These are phyloP conservation scores for Chaetomium olivaceum DNA, from an alignment of 2,329 filamentous ascomycete species.

Conservation along the genomic window DNA sequence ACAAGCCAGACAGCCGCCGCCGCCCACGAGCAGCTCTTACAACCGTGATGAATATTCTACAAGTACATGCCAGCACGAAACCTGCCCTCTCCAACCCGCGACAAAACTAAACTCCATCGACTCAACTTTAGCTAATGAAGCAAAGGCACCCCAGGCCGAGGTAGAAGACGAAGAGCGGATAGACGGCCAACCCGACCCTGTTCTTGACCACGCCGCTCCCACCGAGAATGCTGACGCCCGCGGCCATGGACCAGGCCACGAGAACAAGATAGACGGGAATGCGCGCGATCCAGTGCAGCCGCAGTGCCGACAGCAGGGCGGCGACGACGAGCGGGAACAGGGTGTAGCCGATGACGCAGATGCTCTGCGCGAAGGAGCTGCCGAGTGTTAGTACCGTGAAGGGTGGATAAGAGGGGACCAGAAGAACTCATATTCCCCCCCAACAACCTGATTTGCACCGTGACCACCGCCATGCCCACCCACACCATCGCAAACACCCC, in stretches of 20 bases:
- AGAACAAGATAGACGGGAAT: slow-evolving; percentile 90
- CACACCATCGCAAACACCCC: slow-evolving; percentile 96
- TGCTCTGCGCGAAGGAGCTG: slow-evolving; percentile 95
- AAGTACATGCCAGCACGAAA: slow-evolving; percentile 14
- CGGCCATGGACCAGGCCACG: slow-evolving; percentile 89
- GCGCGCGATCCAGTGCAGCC: slow-evolving; percentile 74
- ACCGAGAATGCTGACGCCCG: slow-evolving; percentile 91
- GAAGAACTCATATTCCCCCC: slow-evolving; percentile 82
- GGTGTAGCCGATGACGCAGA: slow-evolving; percentile 98
- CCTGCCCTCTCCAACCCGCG: too few species aligned
- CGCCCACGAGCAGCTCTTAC: neutral
- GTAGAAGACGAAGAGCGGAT: slow-evolving; percentile 94
- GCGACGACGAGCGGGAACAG: slow-evolving; percentile 96
- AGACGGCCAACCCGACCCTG: slow-evolving; percentile 88
- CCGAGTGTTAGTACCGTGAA: slow-evolving; percentile 34
- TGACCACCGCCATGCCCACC: slow-evolving; percentile 95
- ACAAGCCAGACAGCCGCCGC: neutral
- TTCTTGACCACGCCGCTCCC: slow-evolving; percentile 96
- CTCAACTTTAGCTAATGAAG: slow-evolving; percentile 76
- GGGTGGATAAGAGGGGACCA: slow-evolving; percentile 32
- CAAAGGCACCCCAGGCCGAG: slow-evolving; percentile 89
- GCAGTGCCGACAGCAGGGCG: slow-evolving; percentile 80
- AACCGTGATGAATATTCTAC: slow-evolving; percentile 17
- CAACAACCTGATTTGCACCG: slow-evolving; percentile 94
- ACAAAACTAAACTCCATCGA: neutral